phyloP scores from a whole-genome alignment of 768 basidiomycete species.

The Auricularia sp. region DNA sequence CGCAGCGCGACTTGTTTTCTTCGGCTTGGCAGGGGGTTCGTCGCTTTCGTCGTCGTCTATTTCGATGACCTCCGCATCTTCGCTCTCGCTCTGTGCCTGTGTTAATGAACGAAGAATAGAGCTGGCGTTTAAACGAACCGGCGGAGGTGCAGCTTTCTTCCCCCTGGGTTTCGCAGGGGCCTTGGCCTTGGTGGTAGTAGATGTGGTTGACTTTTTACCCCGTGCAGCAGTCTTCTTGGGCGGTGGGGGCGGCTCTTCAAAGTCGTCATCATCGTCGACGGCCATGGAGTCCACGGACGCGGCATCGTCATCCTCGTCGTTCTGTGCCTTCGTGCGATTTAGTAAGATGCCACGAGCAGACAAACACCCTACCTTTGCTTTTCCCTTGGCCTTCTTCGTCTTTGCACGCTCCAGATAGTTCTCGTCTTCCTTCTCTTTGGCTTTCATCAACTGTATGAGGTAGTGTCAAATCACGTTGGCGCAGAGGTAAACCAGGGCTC shows the following conservation, averaged over 20 bases:
- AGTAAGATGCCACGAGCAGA: neutral
- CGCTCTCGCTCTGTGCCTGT: slow-evolving; percentile 22
- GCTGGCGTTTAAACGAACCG: neutral
- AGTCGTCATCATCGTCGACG: slow-evolving; percentile 43
- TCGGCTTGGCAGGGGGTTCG: slow-evolving; percentile 25
- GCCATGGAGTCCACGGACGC: slow-evolving; percentile 59
- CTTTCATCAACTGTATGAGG: slow-evolving; percentile 45
- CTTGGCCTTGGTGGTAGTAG: slow-evolving; percentile 23
- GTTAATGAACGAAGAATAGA: no score
- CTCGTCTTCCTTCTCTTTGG: slow-evolving; percentile 35
- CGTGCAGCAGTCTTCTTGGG: slow-evolving; percentile 22
- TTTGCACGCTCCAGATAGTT: slow-evolving; percentile 40
- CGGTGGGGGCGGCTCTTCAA: slow-evolving; percentile 12
- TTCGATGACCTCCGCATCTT: slow-evolving; percentile 47
- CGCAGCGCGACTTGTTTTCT: slow-evolving; percentile 54
- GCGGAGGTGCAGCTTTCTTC: slow-evolving; percentile 33
- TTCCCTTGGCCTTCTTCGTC: slow-evolving; percentile 30
- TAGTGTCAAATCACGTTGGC: neutral
- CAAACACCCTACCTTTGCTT: slow-evolving; percentile 23
- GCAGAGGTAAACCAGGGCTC: slow-evolving; percentile 11
- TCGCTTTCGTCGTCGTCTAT: slow-evolving; percentile 40
- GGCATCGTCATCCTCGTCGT: slow-evolving; percentile 23
- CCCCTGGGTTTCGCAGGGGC: slow-evolving; percentile 38
- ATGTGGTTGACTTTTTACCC: slow-evolving; percentile 19
- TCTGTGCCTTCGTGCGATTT: neutral